Percentiles rank a stretch among this genome's conserved stretches.
Conservation (phyloP, 1,284 basidiomycete species). For the Mycosarcoma mackinlayi region DNA sequence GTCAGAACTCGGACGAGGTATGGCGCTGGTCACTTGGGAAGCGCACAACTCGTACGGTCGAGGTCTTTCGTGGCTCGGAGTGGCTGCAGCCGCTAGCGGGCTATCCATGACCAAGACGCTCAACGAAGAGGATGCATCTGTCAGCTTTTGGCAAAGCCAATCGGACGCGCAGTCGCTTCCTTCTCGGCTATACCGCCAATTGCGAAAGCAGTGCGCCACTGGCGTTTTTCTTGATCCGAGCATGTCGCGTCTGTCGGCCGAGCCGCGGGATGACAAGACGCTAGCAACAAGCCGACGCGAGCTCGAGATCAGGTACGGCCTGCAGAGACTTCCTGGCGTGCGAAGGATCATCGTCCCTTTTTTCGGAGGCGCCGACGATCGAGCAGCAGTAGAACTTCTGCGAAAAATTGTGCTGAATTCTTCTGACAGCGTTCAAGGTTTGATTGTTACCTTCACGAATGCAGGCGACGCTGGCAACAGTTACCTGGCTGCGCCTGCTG, state of each 20-base stretch:
- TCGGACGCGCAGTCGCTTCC: slow-evolving; percentile 47
- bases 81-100: slow-evolving; percentile 41
- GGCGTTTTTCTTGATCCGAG: slow-evolving; percentile 43
- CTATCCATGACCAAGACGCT: slow-evolving; percentile 30
- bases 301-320: slow-evolving; percentile 18
- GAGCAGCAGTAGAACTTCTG: slow-evolving; percentile 43
- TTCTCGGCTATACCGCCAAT: slow-evolving; percentile 26
- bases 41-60: slow-evolving; percentile 37
- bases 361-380: slow-evolving; percentile 52
- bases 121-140: slow-evolving; percentile 37
- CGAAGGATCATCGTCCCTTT: slow-evolving; percentile 48
- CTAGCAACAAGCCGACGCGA: slow-evolving; percentile 6
- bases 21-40: slow-evolving; percentile 47
- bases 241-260: slow-evolving; percentile 14
- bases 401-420: slow-evolving; percentile 24
- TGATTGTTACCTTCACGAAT: slow-evolving; percentile 35
- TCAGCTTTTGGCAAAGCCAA: slow-evolving; percentile 35
- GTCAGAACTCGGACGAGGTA: slow-evolving; percentile 37
- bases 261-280: neutral
- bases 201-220: slow-evolving; percentile 35
- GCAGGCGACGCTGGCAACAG: neutral
- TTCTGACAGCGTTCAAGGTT: slow-evolving; percentile 30
- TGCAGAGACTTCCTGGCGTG: slow-evolving; percentile 15
- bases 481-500: neutral
- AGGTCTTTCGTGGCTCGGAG: slow-evolving; percentile 45